Evolutionary conservation across 495 filamentous ascomycete genomes (phyloP).

Genomic region (Diplogelasinospora grovesii): DNA sequence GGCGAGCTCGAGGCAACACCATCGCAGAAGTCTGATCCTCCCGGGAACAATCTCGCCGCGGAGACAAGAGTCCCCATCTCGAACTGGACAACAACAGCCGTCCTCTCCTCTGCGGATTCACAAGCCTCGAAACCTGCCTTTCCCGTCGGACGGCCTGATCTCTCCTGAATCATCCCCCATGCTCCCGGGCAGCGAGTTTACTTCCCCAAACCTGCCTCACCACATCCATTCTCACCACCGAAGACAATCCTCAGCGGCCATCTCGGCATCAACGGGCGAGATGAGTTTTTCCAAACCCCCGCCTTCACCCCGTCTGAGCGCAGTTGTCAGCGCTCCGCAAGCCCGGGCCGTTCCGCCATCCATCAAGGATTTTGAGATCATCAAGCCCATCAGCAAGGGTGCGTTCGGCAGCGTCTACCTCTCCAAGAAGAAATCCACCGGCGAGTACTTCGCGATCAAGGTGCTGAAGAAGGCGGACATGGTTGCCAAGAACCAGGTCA

Average conservation of each 20-base stretch:
- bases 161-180: conserved; percentile 89
- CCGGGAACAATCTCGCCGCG: conserved; percentile 68
- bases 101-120: conserved; percentile 82
- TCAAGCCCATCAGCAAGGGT: conserved; percentile 98
- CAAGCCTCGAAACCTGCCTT: conserved; percentile 70
- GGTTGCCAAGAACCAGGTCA: conserved; percentile 99
- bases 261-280: conserved; percentile 54
- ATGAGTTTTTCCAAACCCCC: conserved; percentile 57
- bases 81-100: conserved; percentile 60
- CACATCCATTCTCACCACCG: conserved; percentile 82
- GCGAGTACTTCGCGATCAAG: conserved; percentile 97
- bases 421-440: conserved; percentile 96
- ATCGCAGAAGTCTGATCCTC: conserved; percentile 75
- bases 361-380: conserved; percentile 99
- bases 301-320: conserved; percentile 68
- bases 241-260: conserved; percentile 83
- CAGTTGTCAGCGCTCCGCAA: conserved; percentile 64
- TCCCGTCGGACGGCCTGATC: conserved; percentile 63
- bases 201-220: conserved; percentile 52
- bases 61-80: conserved; percentile 78
- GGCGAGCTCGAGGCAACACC: conserved; percentile 65
- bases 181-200: conserved; percentile 71
- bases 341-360: conserved; percentile 80
- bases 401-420: conserved; percentile 97
- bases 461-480: conserved; percentile 98